Conservation (phyloP, 441 rosid species). For the Pelargonium myrrhifolium region DNA sequence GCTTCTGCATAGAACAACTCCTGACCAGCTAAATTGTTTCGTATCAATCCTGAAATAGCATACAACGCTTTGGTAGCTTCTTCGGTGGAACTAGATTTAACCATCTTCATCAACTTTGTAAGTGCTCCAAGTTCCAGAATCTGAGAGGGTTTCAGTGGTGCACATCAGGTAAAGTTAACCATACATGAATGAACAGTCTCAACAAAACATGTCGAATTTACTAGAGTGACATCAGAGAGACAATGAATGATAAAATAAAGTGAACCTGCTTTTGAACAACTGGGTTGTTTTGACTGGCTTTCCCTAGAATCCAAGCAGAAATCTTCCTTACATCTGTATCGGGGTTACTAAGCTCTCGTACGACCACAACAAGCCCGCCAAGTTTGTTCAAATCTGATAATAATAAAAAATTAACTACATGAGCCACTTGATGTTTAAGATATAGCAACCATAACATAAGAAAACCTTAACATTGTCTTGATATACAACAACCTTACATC, state of each 20-base stretch:
- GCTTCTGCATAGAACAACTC: conserved; percentile 59
- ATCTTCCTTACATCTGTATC: conserved; percentile 57
- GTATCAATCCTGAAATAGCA: conserved; percentile 75
- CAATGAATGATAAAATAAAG: background rate
- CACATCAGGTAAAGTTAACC: conserved; percentile 2
- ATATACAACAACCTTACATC: no score
- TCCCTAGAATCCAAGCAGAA: conserved; percentile 93
- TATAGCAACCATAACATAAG: no score
- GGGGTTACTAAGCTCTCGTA: conserved; percentile 53
- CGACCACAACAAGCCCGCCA: conserved; percentile 55
- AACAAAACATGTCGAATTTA: background rate
- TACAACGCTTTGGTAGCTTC: conserved; percentile 84
- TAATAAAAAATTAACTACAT: background rate
- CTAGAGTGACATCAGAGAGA: background rate
- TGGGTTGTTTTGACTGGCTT: conserved; percentile 83
- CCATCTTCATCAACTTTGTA: conserved; percentile 53
- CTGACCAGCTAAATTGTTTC: conserved; percentile 64
- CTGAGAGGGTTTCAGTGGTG: conserved; percentile 26
- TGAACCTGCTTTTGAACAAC: conserved; percentile 68
- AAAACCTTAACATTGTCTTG: no score
- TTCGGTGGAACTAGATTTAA: conserved; percentile 48
- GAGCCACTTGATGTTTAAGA: no score
- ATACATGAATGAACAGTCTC: background rate
- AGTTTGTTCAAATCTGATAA: conserved; percentile 67
- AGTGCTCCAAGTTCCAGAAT: conserved; percentile 70